Conservation (phyloP, 306 rosid species). For the Luffa aegyptiaca region DNA sequence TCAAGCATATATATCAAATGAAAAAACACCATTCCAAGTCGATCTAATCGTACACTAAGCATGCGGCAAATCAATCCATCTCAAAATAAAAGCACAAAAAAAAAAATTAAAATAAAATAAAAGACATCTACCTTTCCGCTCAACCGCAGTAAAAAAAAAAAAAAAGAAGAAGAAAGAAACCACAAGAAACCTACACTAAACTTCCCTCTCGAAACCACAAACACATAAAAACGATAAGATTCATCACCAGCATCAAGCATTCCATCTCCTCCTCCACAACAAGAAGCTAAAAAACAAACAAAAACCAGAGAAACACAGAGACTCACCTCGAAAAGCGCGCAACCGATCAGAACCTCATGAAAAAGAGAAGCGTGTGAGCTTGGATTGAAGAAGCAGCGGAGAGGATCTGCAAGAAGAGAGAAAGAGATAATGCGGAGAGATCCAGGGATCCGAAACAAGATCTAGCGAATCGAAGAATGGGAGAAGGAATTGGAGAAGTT, state of each 20-base stretch:
- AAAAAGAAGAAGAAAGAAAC: not conserved
- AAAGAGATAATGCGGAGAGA: not conserved
- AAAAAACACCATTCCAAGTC: not conserved
- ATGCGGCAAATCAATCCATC: constrained; percentile 4
- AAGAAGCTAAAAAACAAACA: not conserved
- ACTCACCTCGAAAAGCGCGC: constrained; percentile 1
- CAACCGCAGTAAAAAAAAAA: not conserved
- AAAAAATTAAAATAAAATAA: not conserved
- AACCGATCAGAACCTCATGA: constrained; percentile 10
- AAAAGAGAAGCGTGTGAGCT: not conserved
- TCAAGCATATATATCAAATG: not conserved
- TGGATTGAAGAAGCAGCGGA: not conserved
- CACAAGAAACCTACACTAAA: not conserved
- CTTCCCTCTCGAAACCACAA: not conserved
- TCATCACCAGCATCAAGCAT: not conserved
- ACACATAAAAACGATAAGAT: not conserved
- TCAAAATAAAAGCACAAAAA: not conserved
- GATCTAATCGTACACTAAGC: constrained; percentile 11
- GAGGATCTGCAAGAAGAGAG: constrained; percentile 10
- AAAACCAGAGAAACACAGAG: not conserved
- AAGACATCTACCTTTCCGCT: not conserved
- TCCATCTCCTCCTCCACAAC: not conserved
- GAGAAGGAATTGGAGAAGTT: not conserved
- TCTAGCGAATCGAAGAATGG: not conserved
- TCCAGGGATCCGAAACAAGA: constrained; percentile 5